These are phyloP conservation scores for Candida sanyaensis DNA, from an alignment of 1,139 yeast genomes.

Conservation along the genomic window DNA sequence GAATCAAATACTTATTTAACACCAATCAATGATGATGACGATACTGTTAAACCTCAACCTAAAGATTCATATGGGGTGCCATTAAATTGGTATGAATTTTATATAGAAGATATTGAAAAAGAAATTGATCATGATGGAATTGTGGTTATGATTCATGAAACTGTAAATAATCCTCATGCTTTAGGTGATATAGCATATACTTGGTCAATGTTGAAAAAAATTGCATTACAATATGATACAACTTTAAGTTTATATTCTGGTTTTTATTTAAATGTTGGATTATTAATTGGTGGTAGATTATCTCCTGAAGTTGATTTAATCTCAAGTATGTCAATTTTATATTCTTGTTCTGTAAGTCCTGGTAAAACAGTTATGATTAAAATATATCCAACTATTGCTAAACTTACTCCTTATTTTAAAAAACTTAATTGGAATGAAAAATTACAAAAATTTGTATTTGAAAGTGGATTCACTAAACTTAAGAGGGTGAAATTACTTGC, in stretches of 20 bases:
- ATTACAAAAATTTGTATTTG: constrained; percentile 10
- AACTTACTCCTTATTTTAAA: constrained; percentile 9
- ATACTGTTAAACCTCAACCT: background rate
- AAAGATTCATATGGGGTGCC: constrained; percentile 6
- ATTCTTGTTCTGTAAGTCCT: constrained; percentile 12
- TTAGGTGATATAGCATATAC: constrained; percentile 12
- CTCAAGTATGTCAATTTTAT: constrained; percentile 7
- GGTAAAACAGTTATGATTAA: constrained; percentile 12
- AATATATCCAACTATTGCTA: constrained; percentile 10
- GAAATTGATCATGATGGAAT: constrained; percentile 9
- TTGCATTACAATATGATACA: constrained; percentile 8
- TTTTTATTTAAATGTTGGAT: constrained; percentile 6
- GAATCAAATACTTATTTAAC: constrained; percentile 5
- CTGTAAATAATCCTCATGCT: constrained; percentile 8
- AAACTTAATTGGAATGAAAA: constrained; percentile 11
- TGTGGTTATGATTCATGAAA: constrained; percentile 9
- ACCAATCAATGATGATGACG: constrained; percentile 1
- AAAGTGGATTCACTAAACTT: background rate
- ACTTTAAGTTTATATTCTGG: constrained; percentile 9
- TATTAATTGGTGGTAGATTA: constrained; percentile 9
- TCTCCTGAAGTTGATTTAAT: constrained; percentile 13
- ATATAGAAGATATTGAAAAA: constrained; percentile 2
- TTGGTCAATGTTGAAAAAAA: constrained; percentile 6
- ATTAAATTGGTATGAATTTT: constrained; percentile 13
- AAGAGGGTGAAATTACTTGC: constrained; percentile 9